phyloP scores from a whole-genome alignment of 352 stramenopile genomes.

The Phytophthora ramorum region DNA sequence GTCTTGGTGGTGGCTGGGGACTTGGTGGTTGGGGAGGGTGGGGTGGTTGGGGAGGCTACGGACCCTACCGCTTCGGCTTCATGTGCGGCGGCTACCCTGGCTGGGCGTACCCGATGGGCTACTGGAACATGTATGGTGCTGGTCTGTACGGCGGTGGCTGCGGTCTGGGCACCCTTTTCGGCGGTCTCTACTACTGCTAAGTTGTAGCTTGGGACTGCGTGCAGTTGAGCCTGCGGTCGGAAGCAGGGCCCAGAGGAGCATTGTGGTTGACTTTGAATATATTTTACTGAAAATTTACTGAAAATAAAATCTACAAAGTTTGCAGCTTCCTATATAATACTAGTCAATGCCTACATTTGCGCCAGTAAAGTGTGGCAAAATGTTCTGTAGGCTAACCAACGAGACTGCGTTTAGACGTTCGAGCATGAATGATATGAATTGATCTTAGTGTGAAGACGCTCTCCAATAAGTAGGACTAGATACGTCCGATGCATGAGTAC shows the following conservation, averaged over 20 bases:
- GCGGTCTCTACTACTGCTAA: constrained; percentile 33
- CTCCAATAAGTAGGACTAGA: no score
- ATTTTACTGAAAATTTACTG: no score
- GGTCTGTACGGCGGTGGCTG: constrained; percentile 21
- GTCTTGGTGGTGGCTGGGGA: constrained; percentile 4
- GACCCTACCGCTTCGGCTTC: constrained; percentile 79
- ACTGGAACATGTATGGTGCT: constrained; percentile 38
- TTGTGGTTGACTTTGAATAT: no score
- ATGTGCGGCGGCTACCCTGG: constrained; percentile 21
- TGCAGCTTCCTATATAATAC: no score
- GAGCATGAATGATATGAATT: no score
- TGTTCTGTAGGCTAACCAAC: no score
- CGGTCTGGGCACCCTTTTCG: constrained; percentile 16
- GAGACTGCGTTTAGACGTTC: no score
- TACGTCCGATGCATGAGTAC: no score
- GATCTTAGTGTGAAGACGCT: no score
- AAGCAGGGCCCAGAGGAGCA: background rate
- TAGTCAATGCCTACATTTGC: no score
- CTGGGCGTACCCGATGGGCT: constrained; percentile 46
- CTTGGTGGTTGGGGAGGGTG: constrained; percentile 9
- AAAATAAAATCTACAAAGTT: no score
- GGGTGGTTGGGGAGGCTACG: constrained; percentile 51
- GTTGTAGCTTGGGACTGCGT: background rate
- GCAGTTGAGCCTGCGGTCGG: background rate
- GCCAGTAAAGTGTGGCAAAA: no score